Base-by-base conservation (phyloP, 768 basidiomycete species). In the Mycena maculata region DNA sequence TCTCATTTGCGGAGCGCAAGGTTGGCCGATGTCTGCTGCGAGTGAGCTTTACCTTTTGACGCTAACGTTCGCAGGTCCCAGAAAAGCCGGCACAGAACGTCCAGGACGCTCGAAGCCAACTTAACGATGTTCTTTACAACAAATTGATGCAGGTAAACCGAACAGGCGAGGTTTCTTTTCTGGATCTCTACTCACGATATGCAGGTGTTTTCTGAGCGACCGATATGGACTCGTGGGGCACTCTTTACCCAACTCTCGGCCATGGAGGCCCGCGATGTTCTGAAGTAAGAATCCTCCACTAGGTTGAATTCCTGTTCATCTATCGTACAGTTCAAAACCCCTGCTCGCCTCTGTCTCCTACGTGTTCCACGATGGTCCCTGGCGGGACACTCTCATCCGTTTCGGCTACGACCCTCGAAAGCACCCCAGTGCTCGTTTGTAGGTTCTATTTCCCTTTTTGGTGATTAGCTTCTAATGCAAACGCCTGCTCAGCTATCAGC, bases 361-460 rank as follows among this genome's bases (percentile, higher is more conserved):
- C 74, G 91, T 93, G 11, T 96, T 98, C 74, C 88, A 91, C 71
- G 96, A 98, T 70, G 98, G 98, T 0, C 96, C 96, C 3, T 99
- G 93, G 91, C 86, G 95, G 42, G 96, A 98, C 72, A 92, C 93
- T 16, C 85, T 96, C 54, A 85, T 98, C 38, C 88, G 89, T 48
- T 91, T 95, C 63, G 89, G 91, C 15, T 99, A 96, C 74, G 98
- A 99, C 74, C 98, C 98, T 11, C 85, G 96, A 42, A 86, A 85
- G 72, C 86, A 93, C 67, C 84, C 85, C 3, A 80, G 84, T 53
- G 90, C 94, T 22, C 85, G 93, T 69, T 88, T 95, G 96, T 96
- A 69, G 69, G 92, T 82, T 28, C 27, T 49, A 15, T 49, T 11
- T 8, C 22, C 8, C n/a, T 31, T 41, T 36, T 52, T 48, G 22